phyloP scores from a whole-genome alignment of 2,329 filamentous ascomycete species.

The Fusarium sp. region DNA sequence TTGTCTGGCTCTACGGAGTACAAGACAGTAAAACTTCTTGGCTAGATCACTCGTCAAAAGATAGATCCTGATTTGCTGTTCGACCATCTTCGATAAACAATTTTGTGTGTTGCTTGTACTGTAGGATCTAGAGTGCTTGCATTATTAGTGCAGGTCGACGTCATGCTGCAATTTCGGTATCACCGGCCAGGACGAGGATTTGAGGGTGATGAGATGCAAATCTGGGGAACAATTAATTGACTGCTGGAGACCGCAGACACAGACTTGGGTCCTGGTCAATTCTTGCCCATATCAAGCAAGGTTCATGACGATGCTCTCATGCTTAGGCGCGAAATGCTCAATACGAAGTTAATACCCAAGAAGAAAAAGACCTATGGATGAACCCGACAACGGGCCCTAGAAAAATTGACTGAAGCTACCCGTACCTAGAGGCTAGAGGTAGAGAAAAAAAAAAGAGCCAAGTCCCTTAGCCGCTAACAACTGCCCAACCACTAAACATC shows the following conservation, averaged over 20 bases:
- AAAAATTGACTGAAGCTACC: not conserved
- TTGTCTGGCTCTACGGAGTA: conserved; percentile 26
- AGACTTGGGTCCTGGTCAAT: conserved; percentile 2
- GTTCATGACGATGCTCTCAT: conserved; percentile 17
- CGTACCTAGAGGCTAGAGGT: too few relatives aligned
- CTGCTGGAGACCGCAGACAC: not conserved
- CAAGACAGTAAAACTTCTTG: not conserved
- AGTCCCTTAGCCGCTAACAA: conserved; percentile 3
- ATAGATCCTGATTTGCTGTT: conserved; percentile 16
- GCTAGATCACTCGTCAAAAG: not conserved
- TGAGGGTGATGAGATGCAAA: not conserved
- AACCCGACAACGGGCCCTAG: conserved; percentile 9
- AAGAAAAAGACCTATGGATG: not conserved
- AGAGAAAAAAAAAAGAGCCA: not conserved
- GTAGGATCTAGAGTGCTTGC: conserved; percentile 39
- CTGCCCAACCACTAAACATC: conserved; percentile 36
- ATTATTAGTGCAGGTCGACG: conserved; percentile 31
- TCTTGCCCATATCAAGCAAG: not conserved
- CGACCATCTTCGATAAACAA: not conserved
- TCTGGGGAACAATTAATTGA: conserved; percentile 9
- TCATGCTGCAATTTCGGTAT: conserved; percentile 36
- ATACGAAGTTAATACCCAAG: too few relatives aligned
- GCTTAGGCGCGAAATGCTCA: conserved; percentile 2
- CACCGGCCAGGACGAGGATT: conserved; percentile 11
- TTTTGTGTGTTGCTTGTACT: not conserved